Evolutionary conservation across 2,329 filamentous ascomycete genomes (phyloP).

Genomic region (Fusarium udum): DNA sequence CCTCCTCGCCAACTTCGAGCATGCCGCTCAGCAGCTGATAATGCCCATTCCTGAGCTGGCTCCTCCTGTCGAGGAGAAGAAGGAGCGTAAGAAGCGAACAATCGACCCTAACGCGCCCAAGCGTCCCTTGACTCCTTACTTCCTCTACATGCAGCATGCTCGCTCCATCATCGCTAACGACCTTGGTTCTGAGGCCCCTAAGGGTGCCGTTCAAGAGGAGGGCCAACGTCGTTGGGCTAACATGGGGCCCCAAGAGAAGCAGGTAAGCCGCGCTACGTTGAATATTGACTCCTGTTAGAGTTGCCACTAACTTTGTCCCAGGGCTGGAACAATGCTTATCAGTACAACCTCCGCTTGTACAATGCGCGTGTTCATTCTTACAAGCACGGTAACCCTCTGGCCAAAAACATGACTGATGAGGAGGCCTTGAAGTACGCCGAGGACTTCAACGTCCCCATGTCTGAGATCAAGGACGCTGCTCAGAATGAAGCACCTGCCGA

Average conservation of each 20-base stretch:
- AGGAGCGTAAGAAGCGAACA: slow-evolving; percentile 88
- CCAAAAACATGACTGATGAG: slow-evolving; percentile 69
- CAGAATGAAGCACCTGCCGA: slow-evolving; percentile 47
- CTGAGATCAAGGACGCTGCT: slow-evolving; percentile 57
- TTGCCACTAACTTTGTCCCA: slow-evolving; percentile 30
- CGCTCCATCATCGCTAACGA: slow-evolving; percentile 84
- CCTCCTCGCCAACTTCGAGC: slow-evolving; percentile 62
- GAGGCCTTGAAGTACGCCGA: slow-evolving; percentile 71
- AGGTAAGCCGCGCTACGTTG: slow-evolving; percentile 47
- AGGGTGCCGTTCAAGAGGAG: slow-evolving; percentile 88
- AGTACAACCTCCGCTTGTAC: slow-evolving; percentile 73
- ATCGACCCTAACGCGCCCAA: slow-evolving; percentile 95
- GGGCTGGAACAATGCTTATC: slow-evolving; percentile 73
- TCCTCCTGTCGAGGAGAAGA: slow-evolving; percentile 72
- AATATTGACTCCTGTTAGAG: neutral
- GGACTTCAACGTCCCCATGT: slow-evolving; percentile 63
- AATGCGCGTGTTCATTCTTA: slow-evolving; percentile 73
- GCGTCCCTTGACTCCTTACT: slow-evolving; percentile 92
- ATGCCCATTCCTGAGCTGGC: slow-evolving; percentile 51
- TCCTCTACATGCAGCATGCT: slow-evolving; percentile 91
- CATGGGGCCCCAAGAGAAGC: slow-evolving; percentile 79
- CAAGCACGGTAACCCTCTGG: slow-evolving; percentile 66
- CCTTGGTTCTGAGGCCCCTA: slow-evolving; percentile 77
- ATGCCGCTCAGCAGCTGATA: slow-evolving; percentile 58
- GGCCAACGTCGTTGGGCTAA: slow-evolving; percentile 86